These are phyloP conservation scores for Colletotrichum simmondsii DNA, from an alignment of 2,329 filamentous ascomycete genomes.

Conservation along the genomic window DNA sequence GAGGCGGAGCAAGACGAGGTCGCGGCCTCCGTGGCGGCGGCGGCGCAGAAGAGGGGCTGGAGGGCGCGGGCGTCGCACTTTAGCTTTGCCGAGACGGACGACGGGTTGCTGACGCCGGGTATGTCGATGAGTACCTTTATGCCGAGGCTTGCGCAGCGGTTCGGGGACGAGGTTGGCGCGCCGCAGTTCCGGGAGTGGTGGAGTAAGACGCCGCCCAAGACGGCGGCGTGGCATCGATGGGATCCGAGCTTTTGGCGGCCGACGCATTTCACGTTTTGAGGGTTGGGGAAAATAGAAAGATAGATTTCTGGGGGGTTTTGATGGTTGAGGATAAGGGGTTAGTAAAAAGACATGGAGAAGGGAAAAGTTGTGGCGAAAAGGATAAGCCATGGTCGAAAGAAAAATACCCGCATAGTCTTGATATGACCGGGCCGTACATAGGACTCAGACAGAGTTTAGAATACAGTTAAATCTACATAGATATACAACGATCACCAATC, in stretches of 20 bases:
- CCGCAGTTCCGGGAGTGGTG: constrained; percentile 25
- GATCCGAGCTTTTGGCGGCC: constrained; percentile 31
- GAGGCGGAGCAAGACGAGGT: constrained; percentile 4
- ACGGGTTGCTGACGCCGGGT: constrained; percentile 36
- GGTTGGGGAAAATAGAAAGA: background rate
- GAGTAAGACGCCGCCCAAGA: constrained; percentile 14
- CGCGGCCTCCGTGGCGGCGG: constrained; percentile 3
- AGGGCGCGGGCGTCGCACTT: constrained; percentile 21
- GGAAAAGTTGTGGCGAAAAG: background rate
- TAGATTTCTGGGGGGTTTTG: background rate
- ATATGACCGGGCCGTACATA: background rate
- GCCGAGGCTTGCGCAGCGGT: constrained; percentile 32
- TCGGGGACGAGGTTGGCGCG: constrained; percentile 18
- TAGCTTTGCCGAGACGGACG: constrained; percentile 42
- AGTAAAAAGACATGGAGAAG: background rate
- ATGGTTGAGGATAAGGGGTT: background rate
- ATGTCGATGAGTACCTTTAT: constrained; percentile 32
- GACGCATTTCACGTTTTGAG: constrained; percentile 28
- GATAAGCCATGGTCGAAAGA: background rate
- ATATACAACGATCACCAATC: background rate
- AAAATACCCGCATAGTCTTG: background rate
- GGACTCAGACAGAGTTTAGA: background rate
- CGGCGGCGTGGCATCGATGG: constrained; percentile 29
- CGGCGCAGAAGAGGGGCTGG: constrained; percentile 30
- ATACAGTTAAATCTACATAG: background rate